A percentile compares a stretch with the other conserved stretches of the same genome.
Evolutionary conservation across 805 yeast species (phyloP).

Genomic region (Yamadazyma laniorum): DNA sequence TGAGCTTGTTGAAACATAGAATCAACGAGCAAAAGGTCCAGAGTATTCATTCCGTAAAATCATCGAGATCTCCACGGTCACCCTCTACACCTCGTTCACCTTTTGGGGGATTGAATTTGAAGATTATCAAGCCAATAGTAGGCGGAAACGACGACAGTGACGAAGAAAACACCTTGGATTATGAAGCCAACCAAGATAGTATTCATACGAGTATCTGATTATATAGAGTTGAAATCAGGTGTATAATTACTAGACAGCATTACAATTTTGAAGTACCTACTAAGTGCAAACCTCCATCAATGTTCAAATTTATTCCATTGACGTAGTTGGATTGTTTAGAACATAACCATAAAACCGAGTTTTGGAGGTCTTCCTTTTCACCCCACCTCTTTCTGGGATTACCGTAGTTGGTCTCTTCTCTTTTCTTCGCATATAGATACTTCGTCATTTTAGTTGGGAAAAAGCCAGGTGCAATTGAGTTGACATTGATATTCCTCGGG

Average conservation of each 20-base stretch:
- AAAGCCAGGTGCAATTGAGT: conserved; percentile 65
- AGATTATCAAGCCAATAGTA: conserved; percentile 61
- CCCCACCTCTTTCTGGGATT: conserved; percentile 64
- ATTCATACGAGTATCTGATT: too few relatives aligned
- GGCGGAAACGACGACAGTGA: conserved; percentile 41
- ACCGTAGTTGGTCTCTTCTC: conserved; percentile 35
- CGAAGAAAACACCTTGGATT: conserved; percentile 9
- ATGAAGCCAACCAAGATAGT: conserved; percentile 8
- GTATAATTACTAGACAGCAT: neutral
- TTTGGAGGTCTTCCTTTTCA: conserved; percentile 50
- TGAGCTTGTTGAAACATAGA: conserved; percentile 17
- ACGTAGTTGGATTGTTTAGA: conserved; percentile 54
- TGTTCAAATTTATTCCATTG: conserved; percentile 58
- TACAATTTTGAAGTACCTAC: conserved; percentile 21
- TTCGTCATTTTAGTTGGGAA: conserved; percentile 67
- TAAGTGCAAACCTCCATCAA: conserved; percentile 60
- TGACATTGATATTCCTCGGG: conserved; percentile 58
- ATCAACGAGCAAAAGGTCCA: conserved; percentile 5
- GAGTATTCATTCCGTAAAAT: neutral
- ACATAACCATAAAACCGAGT: conserved; percentile 50
- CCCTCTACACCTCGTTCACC: conserved; percentile 21
- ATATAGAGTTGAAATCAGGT: neutral
- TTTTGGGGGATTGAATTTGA: conserved; percentile 50
- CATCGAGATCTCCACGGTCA: conserved; percentile 3
- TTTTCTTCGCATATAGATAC: conserved; percentile 48